These are phyloP conservation scores for Hypholoma sublateritium DNA, from an alignment of 768 basidiomycete genomes.

Conservation along the genomic window DNA sequence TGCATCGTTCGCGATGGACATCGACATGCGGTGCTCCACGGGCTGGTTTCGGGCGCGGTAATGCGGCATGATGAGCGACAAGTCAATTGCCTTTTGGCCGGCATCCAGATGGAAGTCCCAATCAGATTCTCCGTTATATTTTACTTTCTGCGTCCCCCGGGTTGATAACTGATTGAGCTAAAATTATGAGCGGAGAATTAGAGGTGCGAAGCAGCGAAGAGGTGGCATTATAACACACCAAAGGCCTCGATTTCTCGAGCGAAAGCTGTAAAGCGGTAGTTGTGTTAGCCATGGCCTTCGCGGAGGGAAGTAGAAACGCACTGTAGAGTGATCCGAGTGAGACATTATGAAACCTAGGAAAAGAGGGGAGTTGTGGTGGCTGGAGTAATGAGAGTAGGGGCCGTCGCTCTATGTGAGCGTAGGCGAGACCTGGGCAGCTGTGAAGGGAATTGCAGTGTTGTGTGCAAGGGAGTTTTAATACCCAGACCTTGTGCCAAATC, in stretches of 20 bases:
- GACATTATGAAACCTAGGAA: conserved; percentile 25
- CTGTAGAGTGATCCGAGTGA: conserved; percentile 36
- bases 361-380: not conserved
- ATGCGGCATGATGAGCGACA: conserved; percentile 72
- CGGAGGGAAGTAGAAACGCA: conserved; percentile 17
- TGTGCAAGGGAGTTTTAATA: conserved; percentile 23
- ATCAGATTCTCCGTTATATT: conserved; percentile 56
- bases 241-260: conserved; percentile 22
- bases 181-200: conserved; percentile 2
- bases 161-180: conserved; percentile 25
- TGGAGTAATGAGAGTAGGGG: conserved; percentile 10
- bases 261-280: conserved; percentile 16
- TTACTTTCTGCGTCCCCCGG: conserved; percentile 60
- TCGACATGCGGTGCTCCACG: conserved; percentile 66
- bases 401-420: conserved; percentile 9
- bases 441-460: conserved; percentile 6
- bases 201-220: not conserved
- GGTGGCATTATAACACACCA: conserved; percentile 16
- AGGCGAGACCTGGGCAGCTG: conserved; percentile 11
- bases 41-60: conserved; percentile 78
- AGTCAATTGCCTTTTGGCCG: conserved; percentile 51
- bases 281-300: conserved; percentile 3
- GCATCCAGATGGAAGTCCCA: conserved; percentile 69
- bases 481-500: conserved; percentile 23
- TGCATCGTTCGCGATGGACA: conserved; percentile 56